These are phyloP conservation scores for Dionaea muscipula DNA, from an alignment of 179 eudicot genomes.

Conservation along the genomic window DNA sequence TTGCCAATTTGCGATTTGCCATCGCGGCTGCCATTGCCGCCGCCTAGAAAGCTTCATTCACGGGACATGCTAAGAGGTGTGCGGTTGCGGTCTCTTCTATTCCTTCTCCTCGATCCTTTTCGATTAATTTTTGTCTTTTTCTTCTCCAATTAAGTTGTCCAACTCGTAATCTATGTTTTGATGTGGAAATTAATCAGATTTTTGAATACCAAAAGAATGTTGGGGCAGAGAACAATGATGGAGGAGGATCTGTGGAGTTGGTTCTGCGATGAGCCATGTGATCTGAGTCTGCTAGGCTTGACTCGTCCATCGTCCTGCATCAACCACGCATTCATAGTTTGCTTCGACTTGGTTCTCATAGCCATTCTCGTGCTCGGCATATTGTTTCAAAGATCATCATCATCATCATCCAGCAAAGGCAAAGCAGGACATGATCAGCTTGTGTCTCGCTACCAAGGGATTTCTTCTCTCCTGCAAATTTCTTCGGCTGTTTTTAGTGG, in stretches of 20 bases:
- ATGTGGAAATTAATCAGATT: too few relatives aligned
- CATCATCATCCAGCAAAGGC: too few relatives aligned
- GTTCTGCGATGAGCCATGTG: constrained; percentile 40
- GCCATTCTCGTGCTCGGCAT: constrained; percentile 27
- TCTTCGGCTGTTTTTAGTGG: constrained; percentile 45
- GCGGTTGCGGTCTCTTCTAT: too few relatives aligned
- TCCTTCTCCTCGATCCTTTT: too few relatives aligned
- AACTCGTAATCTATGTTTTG: too few relatives aligned
- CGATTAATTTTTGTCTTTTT: too few relatives aligned
- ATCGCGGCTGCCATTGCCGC: too few relatives aligned
- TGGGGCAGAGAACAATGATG: not conserved
- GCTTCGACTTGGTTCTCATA: constrained; percentile 35
- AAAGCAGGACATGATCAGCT: constrained; percentile 11
- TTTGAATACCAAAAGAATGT: too few relatives aligned
- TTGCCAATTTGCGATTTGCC: too few relatives aligned
- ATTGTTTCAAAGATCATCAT: constrained; percentile 18
- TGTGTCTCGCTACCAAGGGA: constrained; percentile 10
- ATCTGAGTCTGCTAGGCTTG: constrained; percentile 20
- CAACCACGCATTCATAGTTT: constrained; percentile 31
- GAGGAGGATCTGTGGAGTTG: constrained; percentile 40
- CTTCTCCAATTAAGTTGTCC: too few relatives aligned
- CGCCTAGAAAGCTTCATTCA: too few relatives aligned
- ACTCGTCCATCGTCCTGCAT: constrained; percentile 42
- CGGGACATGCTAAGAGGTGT: too few relatives aligned
- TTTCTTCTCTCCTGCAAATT: constrained; percentile 19